Conservation (phyloP, 805 yeast species). For the Ogataea zsoltii region DNA sequence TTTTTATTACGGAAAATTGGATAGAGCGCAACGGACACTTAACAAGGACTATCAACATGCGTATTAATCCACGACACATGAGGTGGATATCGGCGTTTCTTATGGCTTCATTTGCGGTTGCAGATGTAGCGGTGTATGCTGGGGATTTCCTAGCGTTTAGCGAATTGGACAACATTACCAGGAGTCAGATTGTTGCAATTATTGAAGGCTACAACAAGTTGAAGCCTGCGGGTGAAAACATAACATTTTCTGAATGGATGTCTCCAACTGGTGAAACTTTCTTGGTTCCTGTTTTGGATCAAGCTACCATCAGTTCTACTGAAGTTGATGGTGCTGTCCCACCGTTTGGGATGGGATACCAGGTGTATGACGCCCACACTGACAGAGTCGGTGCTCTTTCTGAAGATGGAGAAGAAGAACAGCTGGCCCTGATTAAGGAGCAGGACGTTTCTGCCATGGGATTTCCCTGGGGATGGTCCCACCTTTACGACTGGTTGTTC, state of each 20-base stretch:
- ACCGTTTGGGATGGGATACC: slow-evolving; percentile 19
- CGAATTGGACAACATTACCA: slow-evolving; percentile 11
- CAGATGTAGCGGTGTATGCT: slow-evolving; percentile 3
- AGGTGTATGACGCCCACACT: slow-evolving; percentile 9
- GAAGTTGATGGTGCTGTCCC: slow-evolving; percentile 2
- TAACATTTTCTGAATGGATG: slow-evolving; percentile 28
- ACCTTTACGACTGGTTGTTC: slow-evolving; percentile 14
- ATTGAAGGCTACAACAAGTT: slow-evolving; percentile 24
- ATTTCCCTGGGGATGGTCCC: slow-evolving; percentile 30
- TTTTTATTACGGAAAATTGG: too few species aligned
- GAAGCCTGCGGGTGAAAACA: slow-evolving; percentile 11
- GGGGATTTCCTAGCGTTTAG: slow-evolving; percentile 9
- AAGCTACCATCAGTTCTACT: neutral
- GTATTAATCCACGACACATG: slow-evolving; percentile 7
- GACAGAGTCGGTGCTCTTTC: slow-evolving; percentile 1
- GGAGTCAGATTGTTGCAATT: slow-evolving; percentile 16
- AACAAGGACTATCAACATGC: too few species aligned
- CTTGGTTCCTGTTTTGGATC: slow-evolving; percentile 24
- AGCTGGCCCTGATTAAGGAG: slow-evolving; percentile 24
- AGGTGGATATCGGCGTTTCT: slow-evolving; percentile 12
- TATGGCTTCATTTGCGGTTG: slow-evolving; percentile 11
- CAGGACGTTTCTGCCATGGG: slow-evolving; percentile 29
- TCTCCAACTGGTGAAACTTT: slow-evolving; percentile 27
- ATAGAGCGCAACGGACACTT: too few species aligned
- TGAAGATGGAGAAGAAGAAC: slow-evolving; percentile 10